A percentile compares a stretch with the other conserved stretches of the same genome.
Conservation (phyloP, 768 basidiomycete genomes). For the Lactarius quietus region DNA sequence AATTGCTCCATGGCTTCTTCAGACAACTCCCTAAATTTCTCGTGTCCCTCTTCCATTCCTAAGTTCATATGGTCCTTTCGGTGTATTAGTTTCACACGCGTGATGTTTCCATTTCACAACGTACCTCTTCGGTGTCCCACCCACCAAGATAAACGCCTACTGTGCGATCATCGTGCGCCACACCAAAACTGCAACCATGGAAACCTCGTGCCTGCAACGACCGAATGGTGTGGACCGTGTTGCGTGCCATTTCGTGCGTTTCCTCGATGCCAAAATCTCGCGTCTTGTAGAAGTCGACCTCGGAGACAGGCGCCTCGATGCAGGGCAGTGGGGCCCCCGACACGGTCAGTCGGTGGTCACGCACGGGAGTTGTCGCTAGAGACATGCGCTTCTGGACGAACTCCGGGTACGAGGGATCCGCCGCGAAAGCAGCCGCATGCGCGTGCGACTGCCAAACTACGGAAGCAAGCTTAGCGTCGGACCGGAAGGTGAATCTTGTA, state of each 20-base stretch:
- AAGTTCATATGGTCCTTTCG: background rate
- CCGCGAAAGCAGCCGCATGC: conserved; percentile 1
- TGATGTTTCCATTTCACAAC: background rate
- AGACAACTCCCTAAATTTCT: background rate
- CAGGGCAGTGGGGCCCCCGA: background rate
- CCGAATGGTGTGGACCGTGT: background rate
- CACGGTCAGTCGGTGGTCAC: background rate
- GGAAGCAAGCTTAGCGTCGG: background rate
- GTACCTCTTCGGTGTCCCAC: conserved; percentile 14
- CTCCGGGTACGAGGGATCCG: conserved; percentile 2
- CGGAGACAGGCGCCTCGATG: conserved; percentile 4
- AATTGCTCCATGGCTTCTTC: background rate
- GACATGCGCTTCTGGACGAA: background rate
- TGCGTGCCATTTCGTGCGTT: background rate
- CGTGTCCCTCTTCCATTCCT: background rate
- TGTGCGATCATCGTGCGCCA: background rate
- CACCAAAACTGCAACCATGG: background rate
- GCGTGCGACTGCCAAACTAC: conserved; percentile 11
- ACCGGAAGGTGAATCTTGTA: background rate
- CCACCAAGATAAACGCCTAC: background rate
- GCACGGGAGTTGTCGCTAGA: background rate
- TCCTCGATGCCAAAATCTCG: background rate
- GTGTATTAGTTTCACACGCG: background rate
- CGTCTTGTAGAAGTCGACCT: background rate
- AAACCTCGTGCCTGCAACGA: conserved; percentile 10